Conservation (phyloP, 176 grass and related monocot species). For the Olyra latifolia region DNA sequence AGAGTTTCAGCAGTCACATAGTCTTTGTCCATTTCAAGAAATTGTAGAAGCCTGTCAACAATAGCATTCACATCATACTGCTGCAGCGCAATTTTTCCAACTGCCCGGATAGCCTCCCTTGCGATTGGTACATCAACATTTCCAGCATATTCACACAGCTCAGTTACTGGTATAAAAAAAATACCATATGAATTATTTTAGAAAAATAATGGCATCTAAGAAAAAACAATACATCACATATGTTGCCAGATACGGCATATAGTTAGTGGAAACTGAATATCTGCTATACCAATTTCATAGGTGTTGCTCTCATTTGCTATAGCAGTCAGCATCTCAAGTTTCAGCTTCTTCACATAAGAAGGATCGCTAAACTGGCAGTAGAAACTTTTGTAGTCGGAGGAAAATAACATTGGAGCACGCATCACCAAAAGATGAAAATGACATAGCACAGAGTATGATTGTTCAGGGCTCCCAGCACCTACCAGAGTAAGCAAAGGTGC, state of each 20-base stretch:
- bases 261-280: conserved; percentile 10
- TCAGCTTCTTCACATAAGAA: conserved; percentile 98
- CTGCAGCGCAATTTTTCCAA: conserved; percentile 97
- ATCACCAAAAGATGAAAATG: conserved; percentile 96
- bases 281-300: conserved; percentile 85
- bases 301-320: conserved; percentile 99
- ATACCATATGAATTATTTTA: conserved; percentile 8
- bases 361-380: conserved; percentile 99
- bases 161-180: conserved; percentile 67
- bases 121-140: conserved; percentile 97
- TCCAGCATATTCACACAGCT: conserved; percentile 98
- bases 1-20: conserved; percentile 99
- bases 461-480: conserved; percentile 96
- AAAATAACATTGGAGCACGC: conserved; percentile 98
- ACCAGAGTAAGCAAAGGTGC: conserved; percentile 98
- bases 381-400: conserved; percentile 97
- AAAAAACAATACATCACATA: conserved; percentile 34
- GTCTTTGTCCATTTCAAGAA: conserved; percentile 99
- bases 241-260: conserved; percentile 1
- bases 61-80: conserved; percentile 99
- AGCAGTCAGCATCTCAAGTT: conserved; percentile 99
- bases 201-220: conserved; percentile 6
- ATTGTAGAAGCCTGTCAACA: conserved; percentile 96
- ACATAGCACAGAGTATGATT: conserved; percentile 94
- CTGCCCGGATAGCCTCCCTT: conserved; percentile 94